phyloP scores from a whole-genome alignment of 352 stramenopile genomes.

The Phytophthora tubulina region DNA sequence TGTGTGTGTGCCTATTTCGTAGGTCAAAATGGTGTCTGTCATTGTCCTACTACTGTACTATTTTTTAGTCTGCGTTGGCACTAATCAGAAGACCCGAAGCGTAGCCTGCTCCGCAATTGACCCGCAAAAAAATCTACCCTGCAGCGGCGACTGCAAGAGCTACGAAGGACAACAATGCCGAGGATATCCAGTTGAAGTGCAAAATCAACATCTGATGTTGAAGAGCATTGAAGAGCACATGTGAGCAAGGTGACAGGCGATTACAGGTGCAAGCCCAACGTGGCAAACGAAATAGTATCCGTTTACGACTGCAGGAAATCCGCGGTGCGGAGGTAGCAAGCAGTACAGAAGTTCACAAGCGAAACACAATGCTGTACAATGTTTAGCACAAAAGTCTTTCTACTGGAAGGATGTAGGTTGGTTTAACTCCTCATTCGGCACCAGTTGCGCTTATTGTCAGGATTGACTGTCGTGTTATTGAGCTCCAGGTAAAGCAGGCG shows the following conservation, averaged over 20 bases:
- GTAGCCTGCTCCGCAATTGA: too few species aligned
- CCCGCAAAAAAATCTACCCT: too few species aligned
- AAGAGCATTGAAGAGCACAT: constrained; percentile 25
- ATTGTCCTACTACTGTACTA: too few species aligned
- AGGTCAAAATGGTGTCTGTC: too few species aligned
- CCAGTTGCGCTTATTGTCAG: neutral
- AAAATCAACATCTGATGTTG: too few species aligned
- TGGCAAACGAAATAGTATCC: constrained; percentile 8
- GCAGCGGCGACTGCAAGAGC: constrained; percentile 1
- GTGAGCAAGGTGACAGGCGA: constrained; percentile 21
- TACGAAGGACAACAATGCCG: neutral
- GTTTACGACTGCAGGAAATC: neutral
- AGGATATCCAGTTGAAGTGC: constrained; percentile 20
- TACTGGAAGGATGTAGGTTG: neutral
- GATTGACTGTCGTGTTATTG: constrained; percentile 4
- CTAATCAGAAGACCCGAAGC: too few species aligned
- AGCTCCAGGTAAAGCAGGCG: constrained; percentile 5
- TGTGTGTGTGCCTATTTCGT: too few species aligned
- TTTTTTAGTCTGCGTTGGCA: too few species aligned
- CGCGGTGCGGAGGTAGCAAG: too few species aligned
- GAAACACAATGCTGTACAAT: neutral
- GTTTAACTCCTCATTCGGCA: too few species aligned
- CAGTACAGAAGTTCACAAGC: neutral
- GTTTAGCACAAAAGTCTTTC: neutral
- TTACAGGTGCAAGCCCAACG: neutral